phyloP scores from a whole-genome alignment of 73 alveolate genomes.

The Paramecium sonneborni region DNA sequence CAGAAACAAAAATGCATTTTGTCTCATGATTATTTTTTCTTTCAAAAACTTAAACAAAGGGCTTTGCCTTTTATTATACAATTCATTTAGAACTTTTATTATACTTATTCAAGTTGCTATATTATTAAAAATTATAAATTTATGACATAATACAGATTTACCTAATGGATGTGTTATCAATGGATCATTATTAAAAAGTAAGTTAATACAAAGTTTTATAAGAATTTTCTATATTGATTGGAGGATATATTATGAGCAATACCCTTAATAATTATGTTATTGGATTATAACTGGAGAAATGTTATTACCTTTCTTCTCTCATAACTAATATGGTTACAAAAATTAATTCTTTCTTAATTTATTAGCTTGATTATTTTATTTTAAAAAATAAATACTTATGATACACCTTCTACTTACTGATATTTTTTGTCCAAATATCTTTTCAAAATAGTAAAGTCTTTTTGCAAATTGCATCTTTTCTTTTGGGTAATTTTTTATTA shows the following conservation, averaged over 20 bases:
- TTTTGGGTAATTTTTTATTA: neutral
- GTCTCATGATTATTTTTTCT: neutral
- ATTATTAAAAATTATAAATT: too few relatives aligned
- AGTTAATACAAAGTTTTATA: neutral
- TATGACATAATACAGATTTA: too few relatives aligned
- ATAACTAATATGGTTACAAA: neutral
- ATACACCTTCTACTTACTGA: slow-evolving; percentile 20
- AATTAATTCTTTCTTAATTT: too few relatives aligned
- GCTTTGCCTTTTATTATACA: neutral
- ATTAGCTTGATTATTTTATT: too few relatives aligned
- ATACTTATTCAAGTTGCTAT: too few relatives aligned
- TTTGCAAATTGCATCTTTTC: neutral
- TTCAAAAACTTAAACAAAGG: neutral
- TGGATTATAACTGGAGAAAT: neutral
- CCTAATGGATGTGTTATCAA: too few relatives aligned
- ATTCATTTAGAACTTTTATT: neutral
- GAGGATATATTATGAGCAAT: slow-evolving; percentile 29
- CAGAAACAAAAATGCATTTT: neutral
- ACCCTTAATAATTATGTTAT: neutral
- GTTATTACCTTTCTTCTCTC: neutral
- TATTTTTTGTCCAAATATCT: neutral
- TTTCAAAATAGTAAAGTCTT: neutral
- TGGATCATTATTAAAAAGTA: slow-evolving; percentile 43
- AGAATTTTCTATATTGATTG: neutral
- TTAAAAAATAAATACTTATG: too few relatives aligned